Base-by-base conservation (phyloP, 116 monocot species). In the Cymodocea nodosa region DNA sequence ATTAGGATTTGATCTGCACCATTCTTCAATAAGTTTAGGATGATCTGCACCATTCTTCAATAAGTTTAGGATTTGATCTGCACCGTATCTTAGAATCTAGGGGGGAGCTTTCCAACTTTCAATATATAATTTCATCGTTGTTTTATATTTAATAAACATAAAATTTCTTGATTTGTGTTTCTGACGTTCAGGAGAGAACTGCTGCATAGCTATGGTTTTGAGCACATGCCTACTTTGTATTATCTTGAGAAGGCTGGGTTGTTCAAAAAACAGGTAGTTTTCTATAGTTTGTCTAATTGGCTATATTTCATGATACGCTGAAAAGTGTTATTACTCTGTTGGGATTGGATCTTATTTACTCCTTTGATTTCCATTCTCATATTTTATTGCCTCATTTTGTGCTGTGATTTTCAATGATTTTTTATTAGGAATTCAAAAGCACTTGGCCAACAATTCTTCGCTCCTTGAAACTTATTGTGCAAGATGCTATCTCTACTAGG, bases 191-290 rank as follows among this genome's bases (percentile, higher is more conserved):
- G 97, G 83, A 81, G 89, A 73, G 98, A 98, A 70, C 72, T 98
- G 22, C 86, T 98, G 37, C 98, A 98, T 72, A 92, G 98, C 72
- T 98, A 98, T 81, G 98, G 98, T 53, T 98, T 92, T 84, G 98
- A 98, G 73, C 92, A 98, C 73, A 82, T 98, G 89, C 74, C 76
- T 18, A 89, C 90, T 65, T 70, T 98, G 17, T 73, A 77, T 71
- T 92, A 83, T 78, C 79, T 98, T 68, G 98, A 98, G 79, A 91
- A 87, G 60, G 89, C 92, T 62, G 92, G 92, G 30, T 77, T 98
- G 23, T 69, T 98, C 51, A 98, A 81, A 75, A 92, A 79, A 71
- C 98, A 98, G 92, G 98, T 89, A 66, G 12, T 50, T 62, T 50
- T 15, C 3, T 30, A 23, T 17, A 40, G 65, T 37, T 70, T 15